Evolutionary conservation across 73 alveolate species (phyloP), one percentile per base, ranked within the genome.

Genomic region (Paramecium primaurelia): DNA sequence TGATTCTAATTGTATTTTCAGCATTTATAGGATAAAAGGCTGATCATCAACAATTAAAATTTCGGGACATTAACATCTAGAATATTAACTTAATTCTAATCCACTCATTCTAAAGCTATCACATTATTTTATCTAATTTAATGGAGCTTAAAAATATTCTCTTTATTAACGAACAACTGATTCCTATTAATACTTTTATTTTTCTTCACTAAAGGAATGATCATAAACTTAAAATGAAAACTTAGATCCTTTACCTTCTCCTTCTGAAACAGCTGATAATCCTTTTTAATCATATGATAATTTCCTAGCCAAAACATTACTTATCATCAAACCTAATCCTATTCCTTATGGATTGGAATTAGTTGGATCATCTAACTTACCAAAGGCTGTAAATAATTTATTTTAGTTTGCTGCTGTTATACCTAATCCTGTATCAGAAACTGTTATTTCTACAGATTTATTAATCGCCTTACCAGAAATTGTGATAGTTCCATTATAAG

Each of bases 301-400:
- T 45, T 69, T 36, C 37, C 95, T 92, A 0, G 94, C 95, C 14
- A 94, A 49, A 12, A 68, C 71, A 73, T 94, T 92, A 80, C 96
- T 69, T n/a, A 94, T 94, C 88, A 58, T 83, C 32, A 95, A 88
- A 10, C 98, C 98, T 42, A 95, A 84, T 1, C 98, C 98, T 7
- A 95, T 90, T 3, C 98, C 98, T 44, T 90, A 32, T 32, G 96
- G 92, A 64, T 95, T 95, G 20, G 92, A 77, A 54, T 75, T 59
- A 16, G 86, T 80, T 34, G 93, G 93, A 38, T 80, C 58, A 58
- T 95, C 97, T 59, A 94, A 47, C 71, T 94, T 95, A 28, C 97
- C 96, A 93, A 95, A 95, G 8, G 96, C 92, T 42, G 71, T 93
- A 88, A 96, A 95, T 45, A 94, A 58, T 37, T 58, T 68, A 59